A percentile compares a stretch with the other conserved stretches of the same genome.
Evolutionary conservation across 2,329 filamentous ascomycete genomes (phyloP).

Genomic region (Ascochyta koolunga): DNA sequence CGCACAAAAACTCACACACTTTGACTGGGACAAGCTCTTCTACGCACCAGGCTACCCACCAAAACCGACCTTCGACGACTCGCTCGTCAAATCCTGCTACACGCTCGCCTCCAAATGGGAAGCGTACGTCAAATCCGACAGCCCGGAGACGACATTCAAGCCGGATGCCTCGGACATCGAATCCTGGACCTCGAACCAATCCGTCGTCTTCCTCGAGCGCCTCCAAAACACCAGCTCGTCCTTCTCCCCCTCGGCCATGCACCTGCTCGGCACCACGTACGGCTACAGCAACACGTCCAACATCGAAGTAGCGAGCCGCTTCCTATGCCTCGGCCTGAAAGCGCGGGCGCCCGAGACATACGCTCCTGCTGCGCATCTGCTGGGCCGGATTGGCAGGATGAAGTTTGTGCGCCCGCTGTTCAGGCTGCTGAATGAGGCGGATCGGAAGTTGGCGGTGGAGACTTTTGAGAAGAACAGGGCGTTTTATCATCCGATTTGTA

Average conservation of each 20-base stretch:
- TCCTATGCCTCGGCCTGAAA: constrained; percentile 78
- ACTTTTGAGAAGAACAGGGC: constrained; percentile 88
- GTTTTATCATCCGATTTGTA: constrained; percentile 96
- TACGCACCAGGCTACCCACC: constrained; percentile 87
- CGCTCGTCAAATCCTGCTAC: constrained; percentile 84
- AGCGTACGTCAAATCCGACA: constrained; percentile 50
- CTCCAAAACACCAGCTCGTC: constrained; percentile 71
- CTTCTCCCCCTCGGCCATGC: constrained; percentile 69
- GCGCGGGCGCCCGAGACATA: constrained; percentile 74
- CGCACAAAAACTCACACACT: constrained; percentile 67
- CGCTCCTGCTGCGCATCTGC: constrained; percentile 71
- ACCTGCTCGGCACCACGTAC: constrained; percentile 77
- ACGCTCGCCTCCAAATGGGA: constrained; percentile 83
- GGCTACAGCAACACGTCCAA: constrained; percentile 74
- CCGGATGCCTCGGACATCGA: constrained; percentile 73
- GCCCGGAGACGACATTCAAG: constrained; percentile 51
- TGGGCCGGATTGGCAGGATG: constrained; percentile 89
- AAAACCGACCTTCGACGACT: constrained; percentile 90
- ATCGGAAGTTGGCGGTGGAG: constrained; percentile 74
- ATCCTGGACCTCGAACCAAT: constrained; percentile 82
- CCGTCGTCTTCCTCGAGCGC: constrained; percentile 86
- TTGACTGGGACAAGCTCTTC: constrained; percentile 92
- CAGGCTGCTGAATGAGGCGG: constrained; percentile 73
- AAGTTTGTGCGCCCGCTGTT: constrained; percentile 94
- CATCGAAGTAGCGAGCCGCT: constrained; percentile 82